phyloP scores from a whole-genome alignment of 495 filamentous ascomycete genomes.

The Thermothielavioides terrestris region DNA sequence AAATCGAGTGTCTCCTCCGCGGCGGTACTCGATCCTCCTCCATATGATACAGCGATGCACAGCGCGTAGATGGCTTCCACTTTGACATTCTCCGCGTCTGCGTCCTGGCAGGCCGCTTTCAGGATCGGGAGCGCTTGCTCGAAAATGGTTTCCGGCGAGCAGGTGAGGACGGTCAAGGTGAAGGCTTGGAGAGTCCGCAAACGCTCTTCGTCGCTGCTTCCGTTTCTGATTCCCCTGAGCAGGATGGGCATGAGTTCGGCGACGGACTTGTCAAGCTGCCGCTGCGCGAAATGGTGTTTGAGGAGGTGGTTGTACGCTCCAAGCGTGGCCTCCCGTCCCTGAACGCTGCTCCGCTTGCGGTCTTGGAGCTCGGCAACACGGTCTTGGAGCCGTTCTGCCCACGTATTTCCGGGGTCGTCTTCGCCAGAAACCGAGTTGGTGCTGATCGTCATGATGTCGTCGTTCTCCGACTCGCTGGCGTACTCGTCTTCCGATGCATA shows the following conservation, averaged over 20 bases:
- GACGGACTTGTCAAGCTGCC: slow-evolving; percentile 53
- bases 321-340: slow-evolving; percentile 68
- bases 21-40: slow-evolving; percentile 62
- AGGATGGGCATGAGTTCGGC: slow-evolving; percentile 64
- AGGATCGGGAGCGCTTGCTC: slow-evolving; percentile 54
- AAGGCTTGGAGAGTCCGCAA: slow-evolving; percentile 66
- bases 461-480: slow-evolving; percentile 35
- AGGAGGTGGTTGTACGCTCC: slow-evolving; percentile 61
- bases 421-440: slow-evolving; percentile 26
- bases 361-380: slow-evolving; percentile 77
- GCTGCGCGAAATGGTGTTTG: slow-evolving; percentile 61
- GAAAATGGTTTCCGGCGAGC: slow-evolving; percentile 60
- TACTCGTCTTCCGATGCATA: slow-evolving; percentile 76
- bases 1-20: slow-evolving; percentile 73
- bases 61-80: slow-evolving; percentile 68
- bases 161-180: slow-evolving; percentile 65
- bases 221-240: slow-evolving; percentile 61
- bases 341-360: slow-evolving; percentile 69
- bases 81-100: slow-evolving; percentile 56
- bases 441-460: slow-evolving; percentile 33
- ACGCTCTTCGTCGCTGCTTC: slow-evolving; percentile 63
- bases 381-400: slow-evolving; percentile 59
- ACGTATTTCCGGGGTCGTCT: slow-evolving; percentile 47
- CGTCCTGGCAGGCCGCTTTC: slow-evolving; percentile 64
- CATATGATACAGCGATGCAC: slow-evolving; percentile 63